A percentile compares a stretch with the other conserved stretches of the same genome.
Conservation (phyloP, 2,329 filamentous ascomycete species). For the Sodiomyces alkalinus region DNA sequence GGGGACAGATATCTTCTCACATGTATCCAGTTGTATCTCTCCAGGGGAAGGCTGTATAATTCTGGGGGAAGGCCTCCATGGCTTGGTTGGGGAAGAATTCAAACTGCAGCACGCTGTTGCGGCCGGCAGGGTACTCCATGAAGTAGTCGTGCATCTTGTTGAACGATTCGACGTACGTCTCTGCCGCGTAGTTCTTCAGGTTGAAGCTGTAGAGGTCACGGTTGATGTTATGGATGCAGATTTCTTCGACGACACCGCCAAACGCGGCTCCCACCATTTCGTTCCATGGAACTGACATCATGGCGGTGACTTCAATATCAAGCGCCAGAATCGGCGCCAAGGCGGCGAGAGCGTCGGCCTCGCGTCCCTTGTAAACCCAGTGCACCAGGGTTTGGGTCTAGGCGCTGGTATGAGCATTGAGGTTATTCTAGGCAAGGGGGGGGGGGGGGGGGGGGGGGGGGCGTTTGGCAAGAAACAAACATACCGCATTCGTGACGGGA, state of each 20-base stretch:
- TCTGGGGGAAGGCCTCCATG: conserved; percentile 16
- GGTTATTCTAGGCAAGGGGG: too few species aligned
- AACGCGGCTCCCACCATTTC: conserved; percentile 21
- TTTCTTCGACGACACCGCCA: conserved; percentile 23
- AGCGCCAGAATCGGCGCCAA: too few species aligned
- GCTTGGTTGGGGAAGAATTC: conserved; percentile 22
- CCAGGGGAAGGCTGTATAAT: conserved; percentile 22
- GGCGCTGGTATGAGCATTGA: too few species aligned
- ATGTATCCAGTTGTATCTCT: too few species aligned
- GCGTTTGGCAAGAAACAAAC: too few species aligned
- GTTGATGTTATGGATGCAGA: conserved; percentile 20
- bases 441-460: too few species aligned
- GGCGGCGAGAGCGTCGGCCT: too few species aligned
- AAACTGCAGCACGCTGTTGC: conserved; percentile 17
- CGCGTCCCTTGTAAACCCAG: too few species aligned
- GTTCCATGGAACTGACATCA: conserved; percentile 9
- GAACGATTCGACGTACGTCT: too few species aligned
- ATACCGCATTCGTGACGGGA: neutral
- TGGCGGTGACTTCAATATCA: too few species aligned
- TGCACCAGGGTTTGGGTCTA: too few species aligned
- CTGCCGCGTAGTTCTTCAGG: conserved; percentile 21
- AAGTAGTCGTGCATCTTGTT: conserved; percentile 23
- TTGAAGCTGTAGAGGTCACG: conserved; percentile 15
- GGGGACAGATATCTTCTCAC: too few species aligned
- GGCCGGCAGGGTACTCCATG: conserved; percentile 14